A percentile compares a stretch with the other conserved stretches of the same genome.
Conservation (phyloP, 2,329 filamentous ascomycete species). For the Anisogramma anomala region DNA sequence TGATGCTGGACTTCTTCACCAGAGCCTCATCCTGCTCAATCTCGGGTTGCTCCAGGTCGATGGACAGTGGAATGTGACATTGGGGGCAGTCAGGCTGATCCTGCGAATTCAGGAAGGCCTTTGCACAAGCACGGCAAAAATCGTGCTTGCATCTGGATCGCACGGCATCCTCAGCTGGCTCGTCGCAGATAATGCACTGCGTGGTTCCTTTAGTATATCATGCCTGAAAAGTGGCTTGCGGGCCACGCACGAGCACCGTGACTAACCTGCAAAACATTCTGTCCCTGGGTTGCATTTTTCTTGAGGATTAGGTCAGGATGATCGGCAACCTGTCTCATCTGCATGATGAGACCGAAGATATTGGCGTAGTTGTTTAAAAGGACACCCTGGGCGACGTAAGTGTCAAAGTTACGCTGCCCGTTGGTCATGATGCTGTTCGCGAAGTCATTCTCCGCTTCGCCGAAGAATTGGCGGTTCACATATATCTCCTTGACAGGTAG, state of each 20-base stretch:
- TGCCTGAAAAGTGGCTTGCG: not conserved
- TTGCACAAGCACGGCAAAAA: conserved; percentile 73
- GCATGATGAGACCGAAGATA: conserved; percentile 97
- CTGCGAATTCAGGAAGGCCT: conserved; percentile 68
- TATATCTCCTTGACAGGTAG: conserved; percentile 88
- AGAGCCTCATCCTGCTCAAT: conserved; percentile 81
- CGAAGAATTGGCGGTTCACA: conserved; percentile 91
- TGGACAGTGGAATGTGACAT: conserved; percentile 80
- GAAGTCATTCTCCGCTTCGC: conserved; percentile 91
- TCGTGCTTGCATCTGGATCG: conserved; percentile 88
- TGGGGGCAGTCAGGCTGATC: conserved; percentile 72
- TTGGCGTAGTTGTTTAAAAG: conserved; percentile 97
- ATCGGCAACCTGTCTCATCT: conserved; percentile 96
- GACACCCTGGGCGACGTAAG: conserved; percentile 87
- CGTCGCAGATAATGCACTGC: conserved; percentile 88
- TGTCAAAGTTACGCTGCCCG: conserved; percentile 80
- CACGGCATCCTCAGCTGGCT: conserved; percentile 88
- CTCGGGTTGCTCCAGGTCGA: conserved; percentile 90
- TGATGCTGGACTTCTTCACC: conserved; percentile 92
- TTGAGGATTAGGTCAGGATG: conserved; percentile 90
- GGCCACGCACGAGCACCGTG: not conserved
- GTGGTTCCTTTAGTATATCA: not conserved
- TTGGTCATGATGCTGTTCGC: conserved; percentile 93
- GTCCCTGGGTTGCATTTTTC: conserved; percentile 73
- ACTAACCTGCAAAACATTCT: conserved; percentile 57